A percentile compares a stretch with the other conserved stretches of the same genome.
Conservation (phyloP, 139 green algal genomes). For the Deuterostichococcus epilithicus region DNA sequence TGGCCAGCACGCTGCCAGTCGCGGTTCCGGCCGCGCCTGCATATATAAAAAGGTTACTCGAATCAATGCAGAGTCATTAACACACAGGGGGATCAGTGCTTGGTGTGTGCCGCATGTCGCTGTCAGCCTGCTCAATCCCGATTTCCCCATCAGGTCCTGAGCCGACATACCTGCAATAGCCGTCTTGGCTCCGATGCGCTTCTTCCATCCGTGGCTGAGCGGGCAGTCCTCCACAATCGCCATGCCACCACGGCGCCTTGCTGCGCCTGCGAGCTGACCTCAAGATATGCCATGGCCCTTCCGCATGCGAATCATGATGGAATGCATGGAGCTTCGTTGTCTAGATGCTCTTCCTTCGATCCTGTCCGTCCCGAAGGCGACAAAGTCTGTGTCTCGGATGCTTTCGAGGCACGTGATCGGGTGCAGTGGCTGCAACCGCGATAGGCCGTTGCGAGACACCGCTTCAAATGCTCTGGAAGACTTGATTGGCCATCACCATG, state of each 20-base stretch:
- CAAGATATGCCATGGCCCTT: no score
- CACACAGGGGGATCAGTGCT: not conserved
- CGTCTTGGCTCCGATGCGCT: constrained; percentile 19
- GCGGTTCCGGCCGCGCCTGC: constrained; percentile 13
- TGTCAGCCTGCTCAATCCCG: not conserved
- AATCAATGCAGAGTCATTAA: not conserved
- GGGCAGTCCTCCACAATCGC: not conserved
- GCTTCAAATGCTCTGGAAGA: no score
- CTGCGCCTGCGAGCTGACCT: not conserved
- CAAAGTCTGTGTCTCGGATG: no score
- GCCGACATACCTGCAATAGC: constrained; percentile 5
- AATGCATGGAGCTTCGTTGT: no score
- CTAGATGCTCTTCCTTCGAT: no score
- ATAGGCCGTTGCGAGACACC: no score
- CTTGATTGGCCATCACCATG: no score
- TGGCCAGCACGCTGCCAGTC: constrained; percentile 18
- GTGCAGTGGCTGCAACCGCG: no score
- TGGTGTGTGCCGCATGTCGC: not conserved
- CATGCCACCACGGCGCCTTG: not conserved
- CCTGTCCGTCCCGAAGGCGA: no score
- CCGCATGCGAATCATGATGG: not conserved
- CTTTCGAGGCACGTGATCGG: no score
- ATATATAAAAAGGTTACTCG: not conserved
- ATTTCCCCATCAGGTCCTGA: no score
- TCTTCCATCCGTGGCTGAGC: constrained; percentile 11